These are phyloP conservation scores for Zymoseptoria brevis DNA, from an alignment of 2,329 filamentous ascomycete species.

Conservation along the genomic window DNA sequence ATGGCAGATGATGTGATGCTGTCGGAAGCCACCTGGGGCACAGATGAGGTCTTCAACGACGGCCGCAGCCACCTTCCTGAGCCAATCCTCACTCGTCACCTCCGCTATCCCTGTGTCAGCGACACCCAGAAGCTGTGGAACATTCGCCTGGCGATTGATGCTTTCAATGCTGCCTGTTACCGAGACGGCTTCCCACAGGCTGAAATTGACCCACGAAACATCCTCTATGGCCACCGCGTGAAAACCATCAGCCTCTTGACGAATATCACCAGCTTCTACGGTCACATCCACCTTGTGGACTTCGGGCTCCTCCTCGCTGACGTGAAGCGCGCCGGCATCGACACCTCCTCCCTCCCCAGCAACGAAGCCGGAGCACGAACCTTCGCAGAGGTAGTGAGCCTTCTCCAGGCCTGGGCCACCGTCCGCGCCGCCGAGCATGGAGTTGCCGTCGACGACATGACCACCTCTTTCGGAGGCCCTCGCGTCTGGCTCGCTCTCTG, in stretches of 20 bases:
- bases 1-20: slow-evolving; percentile 40
- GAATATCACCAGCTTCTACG: slow-evolving; percentile 51
- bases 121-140: slow-evolving; percentile 53
- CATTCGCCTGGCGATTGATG: slow-evolving; percentile 49
- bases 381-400: slow-evolving; percentile 16
- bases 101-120: slow-evolving; percentile 51
- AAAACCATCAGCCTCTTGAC: slow-evolving; percentile 56
- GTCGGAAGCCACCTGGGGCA: slow-evolving; percentile 26
- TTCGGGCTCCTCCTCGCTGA: slow-evolving; percentile 48
- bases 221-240: slow-evolving; percentile 57
- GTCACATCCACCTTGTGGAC: slow-evolving; percentile 47
- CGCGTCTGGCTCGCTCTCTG: slow-evolving; percentile 45
- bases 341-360: background rate
- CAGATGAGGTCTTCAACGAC: slow-evolving; percentile 27
- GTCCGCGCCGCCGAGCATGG: slow-evolving; percentile 28
- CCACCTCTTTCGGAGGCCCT: slow-evolving; percentile 46
- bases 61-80: slow-evolving; percentile 12
- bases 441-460: slow-evolving; percentile 45
- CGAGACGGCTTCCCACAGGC: slow-evolving; percentile 7
- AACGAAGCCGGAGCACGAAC: background rate
- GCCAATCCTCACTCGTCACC: slow-evolving; percentile 44
- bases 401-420: slow-evolving; percentile 51
- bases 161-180: slow-evolving; percentile 34
- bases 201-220: slow-evolving; percentile 47
- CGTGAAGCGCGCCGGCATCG: slow-evolving; percentile 5